Percentiles rank a stretch among this genome's conserved stretches.
Conservation (phyloP, 2,329 filamentous ascomycete species). For the Ophiostoma sp. region DNA sequence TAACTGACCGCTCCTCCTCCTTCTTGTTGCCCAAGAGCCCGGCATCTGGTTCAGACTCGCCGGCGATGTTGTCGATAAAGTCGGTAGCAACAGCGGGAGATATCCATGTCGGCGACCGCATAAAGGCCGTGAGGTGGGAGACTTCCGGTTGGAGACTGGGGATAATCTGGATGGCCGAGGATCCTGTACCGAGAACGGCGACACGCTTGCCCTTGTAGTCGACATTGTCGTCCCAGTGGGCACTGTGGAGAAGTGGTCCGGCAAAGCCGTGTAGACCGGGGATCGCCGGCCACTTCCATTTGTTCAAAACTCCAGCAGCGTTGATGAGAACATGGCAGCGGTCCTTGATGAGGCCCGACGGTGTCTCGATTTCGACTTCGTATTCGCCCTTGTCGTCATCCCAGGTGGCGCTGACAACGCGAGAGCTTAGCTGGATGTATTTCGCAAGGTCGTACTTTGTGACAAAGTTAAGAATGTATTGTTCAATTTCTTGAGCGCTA, state of each 20-base stretch:
- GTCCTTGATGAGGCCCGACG: constrained; percentile 28
- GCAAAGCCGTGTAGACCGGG: constrained; percentile 38
- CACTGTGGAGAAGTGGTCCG: constrained; percentile 36
- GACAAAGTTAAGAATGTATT: constrained; percentile 39
- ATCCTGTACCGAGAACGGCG: constrained; percentile 37
- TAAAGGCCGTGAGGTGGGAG: not conserved
- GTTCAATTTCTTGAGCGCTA: constrained; percentile 28
- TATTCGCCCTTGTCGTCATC: constrained; percentile 44
- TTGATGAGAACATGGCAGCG: constrained; percentile 29
- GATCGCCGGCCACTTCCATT: constrained; percentile 34
- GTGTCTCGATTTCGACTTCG: constrained; percentile 33
- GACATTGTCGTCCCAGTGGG: constrained; percentile 33
- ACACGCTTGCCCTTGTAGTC: constrained; percentile 34
- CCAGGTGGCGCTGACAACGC: constrained; percentile 39
- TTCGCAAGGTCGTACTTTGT: constrained; percentile 39
- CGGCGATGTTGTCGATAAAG: not conserved
- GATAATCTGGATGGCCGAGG: constrained; percentile 37
- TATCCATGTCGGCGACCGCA: constrained; percentile 12
- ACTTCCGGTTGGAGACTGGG: constrained; percentile 29
- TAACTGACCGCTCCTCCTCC: not conserved
- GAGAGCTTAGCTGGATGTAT: constrained; percentile 43
- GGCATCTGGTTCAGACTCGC: not conserved
- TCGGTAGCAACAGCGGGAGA: not conserved
- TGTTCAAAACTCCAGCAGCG: constrained; percentile 31
- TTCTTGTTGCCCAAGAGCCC: not conserved